Evolutionary conservation across 139 green algal species (phyloP), one percentile per base, ranked within the genome.

Genomic region (Chlamydomonas schloesseri): DNA sequence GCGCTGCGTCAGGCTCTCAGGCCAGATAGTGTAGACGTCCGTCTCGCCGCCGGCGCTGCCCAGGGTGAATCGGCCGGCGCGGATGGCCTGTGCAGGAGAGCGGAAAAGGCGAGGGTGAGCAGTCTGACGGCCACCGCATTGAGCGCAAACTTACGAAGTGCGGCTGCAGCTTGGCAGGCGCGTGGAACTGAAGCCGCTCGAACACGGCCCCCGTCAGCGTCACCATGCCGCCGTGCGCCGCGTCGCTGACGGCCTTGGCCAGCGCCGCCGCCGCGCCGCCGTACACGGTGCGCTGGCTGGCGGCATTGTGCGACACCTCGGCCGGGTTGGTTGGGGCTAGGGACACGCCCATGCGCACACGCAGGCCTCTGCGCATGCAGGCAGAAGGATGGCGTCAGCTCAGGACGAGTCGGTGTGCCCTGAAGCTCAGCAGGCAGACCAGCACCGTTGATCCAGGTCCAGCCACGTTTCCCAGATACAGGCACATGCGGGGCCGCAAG

Each of bases 271-370:
- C 24, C 5, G 55, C 14, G 21, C 84, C 84, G 42, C 60, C 55
- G 84, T 89, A 89, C 28, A 86, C 79, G 46, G 58, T 85, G 26
- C 84, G 65, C 46, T 64, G 34, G 62, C 74, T 85, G 37, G 74
- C 84, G 53, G 69, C n/a, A 74, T 89, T 89, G 34, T 71, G 31
- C 28, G 53, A 28, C 10, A 86, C 60, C 74, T 69, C 55, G 0
- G 60, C 73, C 20, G 31, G 1, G 28, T 11, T 53, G 31, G 57
- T 21, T 60, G 70, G 33, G 10, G 74, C 84, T 2, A 33, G 46
- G 8, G 73, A 57, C 15, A 89, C 42, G 42, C 84, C 84, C 26
- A 89, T 64, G 29, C 84, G 84, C 33, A 89, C 84, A 9, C 84
- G 84, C 20, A 89, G 73, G n/a, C 84, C 84, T 42, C 73, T 86